Percentiles rank a stretch among this genome's conserved stretches.
phyloP scores from a whole-genome alignment of 108 stramenopile genomes.

The Conticribra weissflogii region DNA sequence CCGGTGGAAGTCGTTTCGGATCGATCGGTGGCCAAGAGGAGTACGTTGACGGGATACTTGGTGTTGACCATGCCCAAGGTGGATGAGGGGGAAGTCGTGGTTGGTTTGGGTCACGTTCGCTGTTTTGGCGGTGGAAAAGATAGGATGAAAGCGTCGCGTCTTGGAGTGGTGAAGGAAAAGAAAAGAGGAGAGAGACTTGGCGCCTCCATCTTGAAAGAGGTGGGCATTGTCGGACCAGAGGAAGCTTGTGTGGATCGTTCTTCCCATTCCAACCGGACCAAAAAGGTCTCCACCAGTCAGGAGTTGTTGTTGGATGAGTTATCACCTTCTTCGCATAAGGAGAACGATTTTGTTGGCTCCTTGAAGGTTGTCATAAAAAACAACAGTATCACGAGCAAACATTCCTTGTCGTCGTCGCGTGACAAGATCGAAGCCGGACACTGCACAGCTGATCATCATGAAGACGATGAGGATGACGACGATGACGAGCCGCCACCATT shows the following conservation, averaged over 20 bases:
- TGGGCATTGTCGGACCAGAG: slow-evolving; percentile 16
- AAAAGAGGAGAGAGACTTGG: slow-evolving; percentile 49
- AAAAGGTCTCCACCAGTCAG: no score
- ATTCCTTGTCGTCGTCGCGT: no score
- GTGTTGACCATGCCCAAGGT: slow-evolving; percentile 83
- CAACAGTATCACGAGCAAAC: no score
- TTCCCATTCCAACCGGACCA: no score
- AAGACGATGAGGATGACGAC: slow-evolving; percentile 31
- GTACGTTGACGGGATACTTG: slow-evolving; percentile 77
- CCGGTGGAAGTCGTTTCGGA: slow-evolving; percentile 72
- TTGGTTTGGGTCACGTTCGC: slow-evolving; percentile 30
- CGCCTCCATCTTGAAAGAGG: slow-evolving; percentile 24
- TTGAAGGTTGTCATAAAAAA: no score
- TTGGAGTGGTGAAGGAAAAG: slow-evolving; percentile 17
- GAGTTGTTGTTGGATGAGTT: no score
- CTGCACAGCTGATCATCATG: slow-evolving; percentile 3
- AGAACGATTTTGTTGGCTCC: no score
- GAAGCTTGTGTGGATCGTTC: slow-evolving; percentile 11
- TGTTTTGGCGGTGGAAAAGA: slow-evolving; percentile 7
- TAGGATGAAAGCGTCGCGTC: no score
- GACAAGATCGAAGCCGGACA: no score
- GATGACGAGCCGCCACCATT: slow-evolving; percentile 49
- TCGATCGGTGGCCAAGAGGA: slow-evolving; percentile 58
- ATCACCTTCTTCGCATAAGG: no score
- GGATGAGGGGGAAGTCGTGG: slow-evolving; percentile 37